Evolutionary conservation across 257 asterid genomes (phyloP), one percentile per base, ranked within the genome.

Genomic region (Linderniella brevidens): DNA sequence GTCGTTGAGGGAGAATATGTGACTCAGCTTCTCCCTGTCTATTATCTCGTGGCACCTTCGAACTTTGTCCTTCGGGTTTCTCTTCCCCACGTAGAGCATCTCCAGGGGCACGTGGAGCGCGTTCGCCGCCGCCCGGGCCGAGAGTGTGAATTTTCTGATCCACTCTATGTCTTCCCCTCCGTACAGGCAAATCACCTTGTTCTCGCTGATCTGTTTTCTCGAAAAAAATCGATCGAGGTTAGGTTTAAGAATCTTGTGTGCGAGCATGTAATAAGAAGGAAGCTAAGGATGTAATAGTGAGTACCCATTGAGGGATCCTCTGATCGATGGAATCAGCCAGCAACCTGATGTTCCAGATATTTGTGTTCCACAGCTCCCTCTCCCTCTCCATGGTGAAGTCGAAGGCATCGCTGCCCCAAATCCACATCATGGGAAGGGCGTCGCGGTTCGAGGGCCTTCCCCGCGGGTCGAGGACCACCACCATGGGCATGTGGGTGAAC

Each of bases 81-180:
- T 78, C 17, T 79, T 90, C 0, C 96, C 98, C 0, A 85, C 94
- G 9, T 90, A 85, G 8, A 90, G 68, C 87, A 90, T 73, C 62
- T 85, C 94, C 17, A 90, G 35, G 0, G 59, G 75, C 9, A 90
- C 64, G 4, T 60, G 39, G 0, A 81, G 59, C 0, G 73, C 69
- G 13, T 39, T 37, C 1, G 96, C 80, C 0, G 60, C 76, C 8
- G 55, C 54, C 4, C 70, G 50, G 0, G 78, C 64, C 0, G 71
- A 36, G 0, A 42, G 54, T 32, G 94, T 84, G 71, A 90, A 85
- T 18, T 37, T 64, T 12, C 72, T 69, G 41, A 90, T 79, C 98
- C 98, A 90, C 0, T 72, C 74, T 0, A 84, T 73, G 70, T 90
- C 93, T 9, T 84, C 96, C 12, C 98, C 98, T 10, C 98, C 98